A percentile compares a stretch with the other conserved stretches of the same genome.
Evolutionary conservation across 2,329 filamentous ascomycete genomes (phyloP).

Genomic region (Paecilomyces niveus): DNA sequence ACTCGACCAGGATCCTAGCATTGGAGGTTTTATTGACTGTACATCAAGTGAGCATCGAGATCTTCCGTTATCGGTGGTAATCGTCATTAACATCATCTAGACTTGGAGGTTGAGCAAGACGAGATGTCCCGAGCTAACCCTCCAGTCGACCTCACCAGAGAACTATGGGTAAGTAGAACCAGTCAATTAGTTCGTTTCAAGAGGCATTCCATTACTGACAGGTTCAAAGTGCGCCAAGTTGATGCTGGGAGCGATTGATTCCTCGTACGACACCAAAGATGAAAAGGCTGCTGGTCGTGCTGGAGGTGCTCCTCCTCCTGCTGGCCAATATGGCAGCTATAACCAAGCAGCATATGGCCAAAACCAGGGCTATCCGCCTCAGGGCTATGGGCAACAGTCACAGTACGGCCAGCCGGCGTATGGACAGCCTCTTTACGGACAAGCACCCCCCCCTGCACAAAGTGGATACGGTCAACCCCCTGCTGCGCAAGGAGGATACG

Average conservation of each 20-base stretch:
- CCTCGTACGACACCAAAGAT: constrained; percentile 59
- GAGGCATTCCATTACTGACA: constrained; percentile 9
- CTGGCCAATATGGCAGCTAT: constrained; percentile 31
- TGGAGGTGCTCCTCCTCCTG: constrained; percentile 21
- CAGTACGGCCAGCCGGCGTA: constrained; percentile 14
- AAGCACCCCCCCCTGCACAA: constrained; percentile 7
- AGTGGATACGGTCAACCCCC: constrained; percentile 14
- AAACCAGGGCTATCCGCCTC: constrained; percentile 11
- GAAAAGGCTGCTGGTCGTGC: constrained; percentile 45
- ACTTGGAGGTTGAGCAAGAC: constrained; percentile 61
- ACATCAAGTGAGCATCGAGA: constrained; percentile 53
- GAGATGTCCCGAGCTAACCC: constrained; percentile 58
- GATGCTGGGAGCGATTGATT: constrained; percentile 60
- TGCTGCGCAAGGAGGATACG: neutral
- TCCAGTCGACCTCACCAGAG: constrained; percentile 56
- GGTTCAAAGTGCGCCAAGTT: constrained; percentile 51
- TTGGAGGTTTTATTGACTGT: constrained; percentile 59
- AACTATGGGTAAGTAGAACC: constrained; percentile 49
- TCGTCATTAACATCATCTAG: constrained; percentile 23
- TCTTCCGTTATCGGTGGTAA: neutral
- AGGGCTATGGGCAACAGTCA: constrained; percentile 16
- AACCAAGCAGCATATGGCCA: constrained; percentile 15
- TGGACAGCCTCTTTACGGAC: constrained; percentile 14
- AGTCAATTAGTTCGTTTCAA: neutral
- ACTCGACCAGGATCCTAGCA: constrained; percentile 56